Evolutionary conservation across 1,284 basidiomycete genomes (phyloP), one percentile per base, ranked within the genome.

Genomic region (Hemileia vastatrix): DNA sequence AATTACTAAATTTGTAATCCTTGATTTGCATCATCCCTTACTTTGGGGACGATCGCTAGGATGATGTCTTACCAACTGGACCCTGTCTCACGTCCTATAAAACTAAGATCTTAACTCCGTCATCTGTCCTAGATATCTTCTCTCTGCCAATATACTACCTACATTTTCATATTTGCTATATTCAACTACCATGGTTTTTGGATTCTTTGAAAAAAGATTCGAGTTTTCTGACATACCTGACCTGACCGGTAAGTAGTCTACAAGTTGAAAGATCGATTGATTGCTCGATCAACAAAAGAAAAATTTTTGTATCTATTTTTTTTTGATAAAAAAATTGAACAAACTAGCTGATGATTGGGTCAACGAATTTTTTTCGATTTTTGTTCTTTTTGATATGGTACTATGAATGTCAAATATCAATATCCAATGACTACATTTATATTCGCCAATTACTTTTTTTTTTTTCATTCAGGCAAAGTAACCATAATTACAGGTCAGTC

Each of bases 181-280:
- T 43, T n/a, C 6, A 43, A 43, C 6, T 3, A 48, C 31, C 6
- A 58, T 58, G 57, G 31, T 51, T 11, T 58, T 58, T 24, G 57
- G 57, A 6, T 51, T 51, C 48, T 58, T 43, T 36, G 19, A 58
- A 32, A 58, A 33, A 2, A 27, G 13, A 6, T 58, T 27, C 32
- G 33, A 47, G 4, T 3, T 58, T 24, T 9, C 36, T 4, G 44
- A 58, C 15, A 58, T 58, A 21, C 57, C 57, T 24, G 57, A 58
- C 23, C 48, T 50, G n/a, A 51, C 47, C 3, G 57, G 57, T 58
- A 24, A 19, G 55, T 18, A 1, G 15, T 32, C 31, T 6, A 31
- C 6, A n/a, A 6, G 18, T 53, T n/a, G 6, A 19, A n/a, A n/a
- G n/a, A n/a, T n/a, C n/a, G n/a, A n/a, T n/a, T n/a, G n/a, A n/a